A percentile compares a stretch with the other conserved stretches of the same genome.
Evolutionary conservation across 75 land plant genomes (phyloP).

Genomic region (Pseudotsuga menziesii): DNA sequence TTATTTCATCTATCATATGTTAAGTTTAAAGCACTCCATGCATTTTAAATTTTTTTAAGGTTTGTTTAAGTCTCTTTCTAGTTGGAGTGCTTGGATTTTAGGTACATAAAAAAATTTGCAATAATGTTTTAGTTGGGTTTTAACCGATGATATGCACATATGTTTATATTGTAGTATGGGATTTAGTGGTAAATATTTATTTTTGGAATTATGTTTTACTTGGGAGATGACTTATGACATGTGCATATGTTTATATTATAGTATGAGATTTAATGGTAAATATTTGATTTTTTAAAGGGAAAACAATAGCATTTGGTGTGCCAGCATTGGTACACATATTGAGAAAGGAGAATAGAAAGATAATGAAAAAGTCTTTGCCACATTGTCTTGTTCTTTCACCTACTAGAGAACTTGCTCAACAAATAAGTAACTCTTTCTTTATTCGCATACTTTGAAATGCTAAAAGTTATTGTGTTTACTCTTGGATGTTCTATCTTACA

Average conservation of each 20-base stretch:
- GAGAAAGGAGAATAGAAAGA: slow-evolving; percentile 34
- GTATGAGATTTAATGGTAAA: neutral
- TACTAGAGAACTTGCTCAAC: slow-evolving; percentile 94
- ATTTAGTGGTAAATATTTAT: too few relatives aligned
- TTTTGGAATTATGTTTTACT: neutral
- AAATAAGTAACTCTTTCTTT: slow-evolving; percentile 24
- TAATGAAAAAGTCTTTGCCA: slow-evolving; percentile 32
- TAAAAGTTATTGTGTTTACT: neutral
- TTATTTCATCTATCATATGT: neutral
- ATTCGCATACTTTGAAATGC: neutral
- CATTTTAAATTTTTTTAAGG: neutral
- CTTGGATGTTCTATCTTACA: neutral
- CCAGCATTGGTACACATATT: slow-evolving; percentile 87
- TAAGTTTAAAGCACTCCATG: too few relatives aligned
- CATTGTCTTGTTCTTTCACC: slow-evolving; percentile 87
- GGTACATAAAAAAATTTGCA: neutral
- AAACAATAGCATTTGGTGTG: slow-evolving; percentile 93
- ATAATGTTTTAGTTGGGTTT: too few relatives aligned
- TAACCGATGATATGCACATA: too few relatives aligned
- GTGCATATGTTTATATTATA: neutral
- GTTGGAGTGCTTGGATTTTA: neutral
- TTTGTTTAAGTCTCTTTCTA: neutral
- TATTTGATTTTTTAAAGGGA: slow-evolving; percentile 40
- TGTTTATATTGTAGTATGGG: too few relatives aligned
- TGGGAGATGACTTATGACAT: neutral